Evolutionary conservation across 208 protist genomes (phyloP), one percentile per base, ranked within the genome.

Genomic region (Leptomonas pyrrhocoris): DNA sequence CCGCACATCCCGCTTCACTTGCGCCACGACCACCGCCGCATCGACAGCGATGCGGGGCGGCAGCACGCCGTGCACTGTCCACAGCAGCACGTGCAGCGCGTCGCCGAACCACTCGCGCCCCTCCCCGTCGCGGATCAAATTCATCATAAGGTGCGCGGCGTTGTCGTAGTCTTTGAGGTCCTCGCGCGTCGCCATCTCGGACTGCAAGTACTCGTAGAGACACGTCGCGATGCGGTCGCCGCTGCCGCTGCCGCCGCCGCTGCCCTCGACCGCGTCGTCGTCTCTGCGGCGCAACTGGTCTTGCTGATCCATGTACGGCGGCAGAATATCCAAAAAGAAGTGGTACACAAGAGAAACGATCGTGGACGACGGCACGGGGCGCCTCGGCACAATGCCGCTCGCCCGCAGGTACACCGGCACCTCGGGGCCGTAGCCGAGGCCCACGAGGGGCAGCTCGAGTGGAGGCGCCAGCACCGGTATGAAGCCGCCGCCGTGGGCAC

Each of bases 1-100:
- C 19, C 70, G 77, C 18, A 95, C 54, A 66, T 95, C 90, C 25
- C 60, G 65, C 28, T 80, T 80, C 28, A 86, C 83, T 67, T 92
- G 87, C 19, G 84, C 75, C 34, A 92, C 61, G 46, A 92, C 76
- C 13, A 65, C 77, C 9, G 82, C 81, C 34, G 87, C 83, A 60
- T 95, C 90, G 34, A 90, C 82, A n/a, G 77, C 87, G 25, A 95
- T 30, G 55, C 90, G 90, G 12, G 79, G 71, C 19, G 90, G 90
- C 71, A 89, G 82, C 34, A 76, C 36, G 5, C 86, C 85, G 0
- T 64, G 54, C 18, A 89, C 53, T 8, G 90, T 82, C 38, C 77
- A 74, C 66, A 74, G 58, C 21, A 92, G 53, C 13, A 95, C 68
- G 34, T 73, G 55, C 21, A 95, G 68, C 0, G 87, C 74, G 34